These are phyloP conservation scores for Collybia sp. DNA, from an alignment of 768 basidiomycete species.

Conservation along the genomic window DNA sequence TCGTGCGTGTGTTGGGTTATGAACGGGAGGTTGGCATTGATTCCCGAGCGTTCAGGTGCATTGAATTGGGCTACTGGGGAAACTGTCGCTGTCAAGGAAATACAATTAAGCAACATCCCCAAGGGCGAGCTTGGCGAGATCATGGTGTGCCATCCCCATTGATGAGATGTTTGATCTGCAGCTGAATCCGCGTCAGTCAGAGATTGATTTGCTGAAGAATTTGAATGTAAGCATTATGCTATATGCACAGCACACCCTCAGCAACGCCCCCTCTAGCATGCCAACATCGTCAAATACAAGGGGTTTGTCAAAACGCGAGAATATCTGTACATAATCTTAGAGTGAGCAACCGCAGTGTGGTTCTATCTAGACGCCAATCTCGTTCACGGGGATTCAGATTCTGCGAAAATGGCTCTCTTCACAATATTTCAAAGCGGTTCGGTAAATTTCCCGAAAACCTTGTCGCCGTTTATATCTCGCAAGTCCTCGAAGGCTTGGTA, in stretches of 20 bases:
- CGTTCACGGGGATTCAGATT: slow-evolving; percentile 43
- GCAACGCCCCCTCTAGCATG: slow-evolving; percentile 50
- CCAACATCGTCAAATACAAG: slow-evolving; percentile 98
- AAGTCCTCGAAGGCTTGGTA: slow-evolving; percentile 91
- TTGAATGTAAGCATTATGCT: slow-evolving; percentile 61
- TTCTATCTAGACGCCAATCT: neutral
- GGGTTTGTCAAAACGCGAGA: slow-evolving; percentile 95
- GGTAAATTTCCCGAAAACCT: slow-evolving; percentile 98
- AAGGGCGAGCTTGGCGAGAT: slow-evolving; percentile 93
- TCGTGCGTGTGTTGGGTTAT: slow-evolving; percentile 48
- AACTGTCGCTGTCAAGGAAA: slow-evolving; percentile 98
- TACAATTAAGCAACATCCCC: slow-evolving; percentile 90
- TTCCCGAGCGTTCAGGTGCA: slow-evolving; percentile 46
- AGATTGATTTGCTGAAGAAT: slow-evolving; percentile 97
- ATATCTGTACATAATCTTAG: slow-evolving; percentile 94
- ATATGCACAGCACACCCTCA: neutral
- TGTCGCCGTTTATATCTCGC: slow-evolving; percentile 94
- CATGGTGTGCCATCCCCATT: slow-evolving; percentile 60
- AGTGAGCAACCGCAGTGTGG: slow-evolving; percentile 43
- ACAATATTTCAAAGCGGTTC: slow-evolving; percentile 93
- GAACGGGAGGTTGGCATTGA: slow-evolving; percentile 7
- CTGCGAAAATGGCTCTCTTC: slow-evolving; percentile 97
- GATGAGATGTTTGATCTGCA: slow-evolving; percentile 4
- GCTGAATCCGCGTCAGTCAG: slow-evolving; percentile 54
- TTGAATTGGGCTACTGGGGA: slow-evolving; percentile 96